Percentiles rank a stretch among this genome's conserved stretches.
These are phyloP conservation scores for Penstemon barbatus DNA, from an alignment of 257 asterid genomes.

Conservation along the genomic window DNA sequence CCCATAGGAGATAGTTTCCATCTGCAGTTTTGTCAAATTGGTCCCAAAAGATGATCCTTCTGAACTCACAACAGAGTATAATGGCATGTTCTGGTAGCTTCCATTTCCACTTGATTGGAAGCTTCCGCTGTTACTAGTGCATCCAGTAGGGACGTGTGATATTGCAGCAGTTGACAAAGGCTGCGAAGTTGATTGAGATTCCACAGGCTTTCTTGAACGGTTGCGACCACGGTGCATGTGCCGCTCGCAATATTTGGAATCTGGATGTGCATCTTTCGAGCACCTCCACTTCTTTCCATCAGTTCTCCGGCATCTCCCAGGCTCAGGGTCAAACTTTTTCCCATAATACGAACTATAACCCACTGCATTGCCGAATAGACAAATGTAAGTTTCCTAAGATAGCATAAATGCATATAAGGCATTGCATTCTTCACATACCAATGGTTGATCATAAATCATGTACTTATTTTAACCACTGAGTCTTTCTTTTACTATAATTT, in stretches of 20 bases:
- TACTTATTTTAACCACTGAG: conserved; percentile 2
- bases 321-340: conserved; percentile 91
- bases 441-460: background rate
- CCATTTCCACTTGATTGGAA: conserved; percentile 53
- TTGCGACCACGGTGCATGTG: conserved; percentile 99
- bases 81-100: conserved; percentile 63
- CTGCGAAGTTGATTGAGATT: conserved; percentile 85
- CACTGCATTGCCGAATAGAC: conserved; percentile 48
- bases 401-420: background rate
- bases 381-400: conserved; percentile 19
- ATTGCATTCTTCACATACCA: background rate
- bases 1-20: conserved; percentile 66
- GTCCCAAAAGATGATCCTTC: conserved; percentile 67
- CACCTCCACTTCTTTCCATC: conserved; percentile 99
- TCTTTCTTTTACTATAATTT: background rate
- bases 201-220: conserved; percentile 99
- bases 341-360: conserved; percentile 93
- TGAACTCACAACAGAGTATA: conserved; percentile 57
- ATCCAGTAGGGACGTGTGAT: conserved; percentile 60
- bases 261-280: conserved; percentile 92
- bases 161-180: conserved; percentile 71
- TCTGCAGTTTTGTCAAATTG: conserved; percentile 66
- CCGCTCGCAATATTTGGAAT: conserved; percentile 99
- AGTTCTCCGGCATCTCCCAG: conserved; percentile 98
- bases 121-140: conserved; percentile 49